Base-by-base conservation (phyloP, 2,329 filamentous ascomycete species). In the Penicillium sp. region DNA sequence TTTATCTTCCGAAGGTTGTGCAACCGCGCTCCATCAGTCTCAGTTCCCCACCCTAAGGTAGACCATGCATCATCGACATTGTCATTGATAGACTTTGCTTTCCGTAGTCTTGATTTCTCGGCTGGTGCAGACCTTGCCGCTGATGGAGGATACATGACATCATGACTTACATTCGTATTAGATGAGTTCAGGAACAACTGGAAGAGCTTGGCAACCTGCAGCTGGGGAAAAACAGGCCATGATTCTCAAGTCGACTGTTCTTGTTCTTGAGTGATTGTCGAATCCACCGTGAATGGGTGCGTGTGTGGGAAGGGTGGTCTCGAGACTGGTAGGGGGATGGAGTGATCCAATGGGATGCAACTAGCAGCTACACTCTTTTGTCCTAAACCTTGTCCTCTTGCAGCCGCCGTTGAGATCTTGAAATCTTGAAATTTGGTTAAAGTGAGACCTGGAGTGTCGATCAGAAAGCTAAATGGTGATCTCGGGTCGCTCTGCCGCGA, bases 391-490 rank as follows among this genome's bases (percentile, higher is more conserved):
- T n/a, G n/a, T n/a, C n/a, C n/a, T n/a, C n/a, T n/a, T n/a, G n/a
- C n/a, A n/a, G n/a, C n/a, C n/a, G n/a, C n/a, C n/a, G n/a, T n/a
- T n/a, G n/a, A n/a, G n/a, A n/a, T n/a, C n/a, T n/a, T n/a, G n/a
- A 11, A 21, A 5, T 4, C 14, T 37, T 18, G 23, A 43, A 11
- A 14, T 28, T 9, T 14, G 28, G 16, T 45, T 45, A 26, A 45
- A 19, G 42, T 45, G 26, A 45, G 42, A 45, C 28, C 42, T 45
- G 42, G 42, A 14, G 42, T 45, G 42, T 31, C 21, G 42, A 45
- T 45, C 42, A 31, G 14, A 19, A 45, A 31, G 42, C 21, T 31
- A 14, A 45, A 31, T 45, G 42, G 18, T 8, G 42, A 45, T 45
- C 42, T 29, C 42, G 26, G 42, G 28, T 45, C 21, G 18, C 42